Evolutionary conservation across 176 grass and related monocot species (phyloP).

Genomic region (sorghum (Sorghum bicolor)): DNA sequence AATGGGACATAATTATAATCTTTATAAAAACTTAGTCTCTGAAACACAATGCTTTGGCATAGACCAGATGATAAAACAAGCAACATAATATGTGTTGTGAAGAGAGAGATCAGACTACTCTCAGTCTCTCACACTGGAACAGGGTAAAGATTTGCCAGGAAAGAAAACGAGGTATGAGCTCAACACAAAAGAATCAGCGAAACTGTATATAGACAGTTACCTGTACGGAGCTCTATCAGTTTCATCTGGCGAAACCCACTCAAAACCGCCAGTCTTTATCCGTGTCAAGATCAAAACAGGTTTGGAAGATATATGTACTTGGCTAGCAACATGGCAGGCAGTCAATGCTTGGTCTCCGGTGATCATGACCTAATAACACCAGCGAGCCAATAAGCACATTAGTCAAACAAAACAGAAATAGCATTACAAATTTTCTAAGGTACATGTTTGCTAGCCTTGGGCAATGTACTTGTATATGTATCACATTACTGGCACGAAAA

Average conservation of each 20-base stretch:
- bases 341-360: conserved; percentile 97
- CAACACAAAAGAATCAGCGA: not conserved
- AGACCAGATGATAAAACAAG: conserved; percentile 15
- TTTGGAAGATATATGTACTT: conserved; percentile 89
- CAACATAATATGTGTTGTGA: conserved; percentile 13
- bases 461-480: not conserved
- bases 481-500: not conserved
- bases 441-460: not conserved
- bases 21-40: not conserved
- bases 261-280: conserved; percentile 52
- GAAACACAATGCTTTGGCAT: not conserved
- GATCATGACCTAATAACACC: conserved; percentile 86
- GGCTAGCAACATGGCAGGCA: conserved; percentile 92
- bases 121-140: not conserved
- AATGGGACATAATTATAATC: not conserved
- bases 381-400: conserved; percentile 20
- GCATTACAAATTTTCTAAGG: not conserved
- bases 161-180: not conserved
- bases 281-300: conserved; percentile 77
- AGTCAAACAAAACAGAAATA: conserved; percentile 30
- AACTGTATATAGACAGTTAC: conserved; percentile 38
- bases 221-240: conserved; percentile 76
- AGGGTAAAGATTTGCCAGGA: not conserved
- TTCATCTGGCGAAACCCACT: conserved; percentile 96
- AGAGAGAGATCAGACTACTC: not conserved